Base-by-base conservation (phyloP, 306 rosid species). In the Sechiopsis laciniata region DNA sequence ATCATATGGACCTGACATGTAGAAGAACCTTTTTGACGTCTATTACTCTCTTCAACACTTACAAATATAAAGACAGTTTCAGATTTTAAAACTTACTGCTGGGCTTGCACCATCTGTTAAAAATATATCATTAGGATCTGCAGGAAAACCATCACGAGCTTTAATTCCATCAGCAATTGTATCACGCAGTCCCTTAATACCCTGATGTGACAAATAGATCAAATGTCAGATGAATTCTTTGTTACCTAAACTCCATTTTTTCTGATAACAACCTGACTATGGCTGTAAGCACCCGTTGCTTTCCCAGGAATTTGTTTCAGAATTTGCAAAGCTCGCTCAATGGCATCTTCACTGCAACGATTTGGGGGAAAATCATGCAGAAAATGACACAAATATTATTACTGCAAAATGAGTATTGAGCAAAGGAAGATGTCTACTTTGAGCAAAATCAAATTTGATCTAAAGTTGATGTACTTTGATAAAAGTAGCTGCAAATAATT, bases 71-170 rank as follows among this genome's bases (percentile, higher is more conserved):
- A 52, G 52, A 75, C 15, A 40, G 68, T 22, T 60, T 24, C 59
- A 0, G 42, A 16, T 22, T 40, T 55, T 48, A 75, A 65, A 72
- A 79, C 61, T 78, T 81, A 90, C 96, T 48, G 88, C 96, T 19
- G 96, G 98, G 82, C 98, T 92, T 83, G 98, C 98, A 56, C 98
- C 98, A 75, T 92, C 96, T 11, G 98, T 92, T 83, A 92, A 81
- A 85, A 87, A 92, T 76, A 92, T 80, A 78, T 90, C 96, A 76
- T 87, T 83, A 24, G 96, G 83, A 90, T 90, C 78, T 52, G 86
- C 83, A 75, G 96, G 90, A 79, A 78, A 90, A 60, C 90, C 96
- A 70, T 92, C 98, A 72, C 96, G 96, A 51, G 88, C 91, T 80
- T 79, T 80, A 59, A 88, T 90, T 71, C 98, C 98, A 78, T 89